These are phyloP conservation scores for Phytophthora melonis DNA, from an alignment of 352 stramenopile genomes.

Conservation along the genomic window DNA sequence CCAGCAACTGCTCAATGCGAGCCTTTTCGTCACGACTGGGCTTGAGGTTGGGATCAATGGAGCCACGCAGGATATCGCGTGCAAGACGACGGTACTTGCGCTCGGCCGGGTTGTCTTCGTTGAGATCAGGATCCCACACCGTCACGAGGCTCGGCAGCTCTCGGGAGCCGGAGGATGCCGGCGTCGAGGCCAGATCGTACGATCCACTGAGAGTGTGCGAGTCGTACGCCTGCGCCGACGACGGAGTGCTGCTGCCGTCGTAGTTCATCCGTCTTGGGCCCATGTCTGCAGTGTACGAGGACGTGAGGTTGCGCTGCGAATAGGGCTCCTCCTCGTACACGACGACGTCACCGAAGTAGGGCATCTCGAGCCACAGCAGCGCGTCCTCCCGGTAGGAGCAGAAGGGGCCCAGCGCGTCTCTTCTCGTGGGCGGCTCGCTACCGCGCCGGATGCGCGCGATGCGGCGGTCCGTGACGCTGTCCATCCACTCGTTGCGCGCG, in stretches of 20 bases:
- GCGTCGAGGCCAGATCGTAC: conserved; percentile 51
- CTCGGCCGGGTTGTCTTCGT: conserved; percentile 94
- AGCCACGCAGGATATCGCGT: conserved; percentile 95
- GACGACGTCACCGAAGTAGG: conserved; percentile 92
- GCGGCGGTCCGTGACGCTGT: conserved; percentile 87
- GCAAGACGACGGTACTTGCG: conserved; percentile 98
- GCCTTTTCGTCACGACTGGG: conserved; percentile 95
- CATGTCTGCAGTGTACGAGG: conserved; percentile 64
- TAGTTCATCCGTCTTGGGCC: conserved; percentile 48
- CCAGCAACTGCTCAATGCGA: conserved; percentile 93
- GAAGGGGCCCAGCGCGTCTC: conserved; percentile 79
- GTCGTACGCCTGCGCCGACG: conserved; percentile 45
- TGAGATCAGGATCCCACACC: conserved; percentile 88
- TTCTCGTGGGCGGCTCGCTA: conserved; percentile 74
- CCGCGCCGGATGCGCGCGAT: conserved; percentile 87
- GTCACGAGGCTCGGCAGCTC: conserved; percentile 67
- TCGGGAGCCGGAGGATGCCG: conserved; percentile 39
- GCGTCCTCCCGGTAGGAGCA: conserved; percentile 85
- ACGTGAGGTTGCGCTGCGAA: conserved; percentile 69
- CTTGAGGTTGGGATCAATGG: conserved; percentile 98
- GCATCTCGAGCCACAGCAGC: conserved; percentile 90
- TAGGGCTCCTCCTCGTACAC: conserved; percentile 95
- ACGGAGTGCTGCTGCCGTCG: conserved; percentile 34
- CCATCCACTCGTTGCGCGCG: conserved; percentile 91
- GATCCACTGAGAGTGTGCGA: conserved; percentile 54